These are phyloP conservation scores for Hydrangea macrophylla DNA, from an alignment of 148 eudicot species.

Conservation along the genomic window DNA sequence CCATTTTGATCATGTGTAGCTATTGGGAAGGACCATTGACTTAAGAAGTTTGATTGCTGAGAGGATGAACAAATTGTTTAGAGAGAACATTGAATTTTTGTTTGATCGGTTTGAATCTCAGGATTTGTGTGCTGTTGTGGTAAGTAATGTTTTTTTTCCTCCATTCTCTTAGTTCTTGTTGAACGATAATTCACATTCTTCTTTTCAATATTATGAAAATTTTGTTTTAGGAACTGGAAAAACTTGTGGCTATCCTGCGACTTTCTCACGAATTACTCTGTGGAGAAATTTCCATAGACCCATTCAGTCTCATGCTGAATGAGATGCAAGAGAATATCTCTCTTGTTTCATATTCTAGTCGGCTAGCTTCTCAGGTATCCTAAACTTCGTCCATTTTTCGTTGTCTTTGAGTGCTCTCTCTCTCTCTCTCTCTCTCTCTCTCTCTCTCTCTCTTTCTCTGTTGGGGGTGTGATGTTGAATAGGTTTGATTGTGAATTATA, in stretches of 20 bases:
- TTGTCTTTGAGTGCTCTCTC: not conserved
- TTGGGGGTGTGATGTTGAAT: no score
- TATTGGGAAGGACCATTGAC: slow-evolving; percentile 87
- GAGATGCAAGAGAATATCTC: slow-evolving; percentile 98
- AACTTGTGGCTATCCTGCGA: slow-evolving; percentile 67
- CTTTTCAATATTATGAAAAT: not conserved
- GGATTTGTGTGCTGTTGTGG: slow-evolving; percentile 91
- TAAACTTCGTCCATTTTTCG: not conserved
- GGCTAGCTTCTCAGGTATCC: slow-evolving; percentile 91
- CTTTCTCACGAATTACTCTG: slow-evolving; percentile 83
- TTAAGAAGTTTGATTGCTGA: slow-evolving; percentile 84
- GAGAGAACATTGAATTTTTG: slow-evolving; percentile 91
- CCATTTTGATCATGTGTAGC: slow-evolving; percentile 36
- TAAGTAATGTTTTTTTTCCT: slow-evolving; percentile 29
- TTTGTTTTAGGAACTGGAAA: slow-evolving; percentile 83
- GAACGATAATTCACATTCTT: slow-evolving; percentile 3
- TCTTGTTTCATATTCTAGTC: slow-evolving; percentile 96
- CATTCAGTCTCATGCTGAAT: slow-evolving; percentile 70
- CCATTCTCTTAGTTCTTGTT: slow-evolving; percentile 8
- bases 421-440: not conserved
- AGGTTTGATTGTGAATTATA: no score
- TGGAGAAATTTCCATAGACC: slow-evolving; percentile 67
- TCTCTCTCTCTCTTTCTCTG: not conserved
- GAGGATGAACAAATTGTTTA: slow-evolving; percentile 86
- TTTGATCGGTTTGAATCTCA: slow-evolving; percentile 96